Evolutionary conservation across 2,329 filamentous ascomycete species (phyloP), one percentile per base, ranked within the genome.

Genomic region (Trichoderma harzianum): DNA sequence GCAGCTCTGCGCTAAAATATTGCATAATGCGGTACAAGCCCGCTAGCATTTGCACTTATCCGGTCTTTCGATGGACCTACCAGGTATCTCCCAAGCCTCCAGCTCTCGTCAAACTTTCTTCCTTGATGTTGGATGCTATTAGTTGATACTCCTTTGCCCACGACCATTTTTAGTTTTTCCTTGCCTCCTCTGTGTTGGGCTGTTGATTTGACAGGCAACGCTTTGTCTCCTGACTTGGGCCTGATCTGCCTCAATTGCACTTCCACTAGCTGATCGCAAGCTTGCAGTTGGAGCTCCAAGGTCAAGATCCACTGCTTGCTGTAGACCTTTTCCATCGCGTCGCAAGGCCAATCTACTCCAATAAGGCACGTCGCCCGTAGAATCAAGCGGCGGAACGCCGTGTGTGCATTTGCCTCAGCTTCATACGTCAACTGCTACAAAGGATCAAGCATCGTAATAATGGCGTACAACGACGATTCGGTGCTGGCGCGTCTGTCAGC

Each of bases 381-480:
- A 77, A 73, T 26, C 58, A 21, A n/a, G 18, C 24, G 24, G 36
- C 68, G 28, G 57, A 63, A 34, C 32, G 53, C 32, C 30, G 58
- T 39, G 47, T 51, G 53, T 34, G 57, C 32, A 8, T 34, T 34
- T 32, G 26, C 43, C 8, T 24, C 21, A 24, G 43, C 21, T 18
- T 62, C 55, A 57, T 24, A 47, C 67, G 30, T n/a, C 60, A 28
- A 30, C 8, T 53, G 18, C 39, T 39, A 12, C 8, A 34, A 11
- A 21, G 43, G 3, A 12, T 6, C 28, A 69, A 21, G n/a, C 21
- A 28, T 28, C 26, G 51, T 60, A 51, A 68, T 18, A 43, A 98
- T 99, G 95, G 91, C 96, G 60, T 98, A 97, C 84, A 96, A 92
- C 76, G 95, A 98, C 83, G 96, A 99, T 84, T 93, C 94, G 61